Base-by-base conservation (phyloP, 257 asterid species). In the Catharanthus roseus region DNA sequence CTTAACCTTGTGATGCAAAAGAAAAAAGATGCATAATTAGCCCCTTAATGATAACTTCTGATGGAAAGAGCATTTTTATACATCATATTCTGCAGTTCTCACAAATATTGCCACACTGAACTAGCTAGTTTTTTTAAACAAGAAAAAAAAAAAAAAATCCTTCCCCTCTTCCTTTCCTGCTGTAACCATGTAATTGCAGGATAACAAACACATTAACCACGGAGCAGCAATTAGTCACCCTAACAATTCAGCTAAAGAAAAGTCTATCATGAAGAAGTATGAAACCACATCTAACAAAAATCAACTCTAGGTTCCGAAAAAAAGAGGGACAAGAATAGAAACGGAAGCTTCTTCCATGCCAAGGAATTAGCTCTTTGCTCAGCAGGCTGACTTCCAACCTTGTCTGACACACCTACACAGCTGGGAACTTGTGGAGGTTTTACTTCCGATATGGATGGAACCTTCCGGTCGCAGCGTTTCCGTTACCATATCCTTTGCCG, bases 381-480 rank as follows among this genome's bases (percentile, higher is more conserved):
- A 19, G 16, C 45, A 49, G 10, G 58, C n/a, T n/a, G n/a, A n/a
- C 28, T 41, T 33, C 21, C 31, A 65, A 31, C 51, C 77, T 21
- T 33, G 47, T 33, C 71, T 10, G 65, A 54, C 54, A 38, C 19
- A 38, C 29, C 12, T 34, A 19, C 1, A 13, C 67, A 4, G 23
- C 8, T 33, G 45, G 66, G 11, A 11, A 42, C 53, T 67, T 55
- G 42, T n/a, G 33, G 18, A 39, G 4, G 62, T 66, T 69, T 87
- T 83, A 93, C 81, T 91, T 93, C 44, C 91, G 75, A 74, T 93
- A 93, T 2, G 98, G 98, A 75, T 90, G 97, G 77, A 86, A 87
- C 85, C 97, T 84, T 74, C 96, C 92, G 34, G 76, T 53, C 3
- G 81, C 51, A 47, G 82, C 83, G 54, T 79, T 80, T 21, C 84